Evolutionary conservation across 2,329 filamentous ascomycete species (phyloP), one percentile per base, ranked within the genome.

Genomic region (Clonostachys sp.): DNA sequence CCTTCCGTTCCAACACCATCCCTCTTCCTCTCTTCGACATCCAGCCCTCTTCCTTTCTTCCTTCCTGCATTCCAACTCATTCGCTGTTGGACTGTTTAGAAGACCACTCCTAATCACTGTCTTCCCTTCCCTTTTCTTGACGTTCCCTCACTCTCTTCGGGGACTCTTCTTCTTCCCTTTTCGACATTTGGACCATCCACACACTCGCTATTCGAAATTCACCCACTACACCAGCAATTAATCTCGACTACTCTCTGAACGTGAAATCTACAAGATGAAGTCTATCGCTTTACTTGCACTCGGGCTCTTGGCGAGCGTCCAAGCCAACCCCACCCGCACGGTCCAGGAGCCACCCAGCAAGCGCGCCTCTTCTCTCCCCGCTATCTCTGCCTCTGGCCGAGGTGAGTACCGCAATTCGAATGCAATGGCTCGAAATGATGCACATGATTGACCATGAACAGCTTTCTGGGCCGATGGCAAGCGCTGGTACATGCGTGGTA

Each of bases 401-500:
- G 79, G 78, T 81, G 67, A 55, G 66, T 48, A 7, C 35, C 8
- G 9, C 20, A 10, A 35, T 16, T 45, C 16, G 18, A 13, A 18
- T 35, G 4, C 9, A 16, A 14, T 9, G 17, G 8, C 24, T 30
- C 9, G 8, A 30, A 10, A 30, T 30, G 24, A 30, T 30, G 24
- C 24, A 30, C 24, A 30, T 30, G 9, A 30, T 8, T 30, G 24
- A 30, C 24, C 24, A 30, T 30, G 24, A 30, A 30, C 48, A 81
- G 79, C 80, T 45, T 82, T 83, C 71, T 83, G 71, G 67, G 55
- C 71, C 40, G 75, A 69, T 52, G 66, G 68, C 48, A 61, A 70
- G 8, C 76, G 80, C 50, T 83, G 83, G 69, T 82, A 80, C 56
- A 58, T 83, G 49, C 77, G 79, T 30, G 80, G 80, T 52, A 74